Evolutionary conservation across 805 yeast genomes (phyloP).

Genomic region (Ogataea neopini): DNA sequence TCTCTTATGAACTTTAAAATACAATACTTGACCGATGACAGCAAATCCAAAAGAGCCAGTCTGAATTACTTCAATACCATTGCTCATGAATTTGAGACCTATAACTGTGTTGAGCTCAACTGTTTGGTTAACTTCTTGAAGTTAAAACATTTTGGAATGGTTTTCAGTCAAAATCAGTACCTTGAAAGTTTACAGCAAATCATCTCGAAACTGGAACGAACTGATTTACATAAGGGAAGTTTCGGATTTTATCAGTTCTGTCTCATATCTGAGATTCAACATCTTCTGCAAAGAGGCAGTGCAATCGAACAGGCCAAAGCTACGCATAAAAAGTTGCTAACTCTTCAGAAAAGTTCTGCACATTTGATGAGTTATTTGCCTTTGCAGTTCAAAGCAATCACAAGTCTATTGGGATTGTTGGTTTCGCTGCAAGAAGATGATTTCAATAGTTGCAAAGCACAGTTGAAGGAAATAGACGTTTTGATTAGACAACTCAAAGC

Average conservation of each 20-base stretch:
- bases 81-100: slow-evolving; percentile 22
- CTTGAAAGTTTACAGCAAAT: slow-evolving; percentile 18
- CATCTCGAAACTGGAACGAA: slow-evolving; percentile 10
- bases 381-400: slow-evolving; percentile 38
- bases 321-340: slow-evolving; percentile 23
- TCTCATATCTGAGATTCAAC: slow-evolving; percentile 33
- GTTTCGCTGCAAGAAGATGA: slow-evolving; percentile 34
- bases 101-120: slow-evolving; percentile 22
- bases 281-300: slow-evolving; percentile 35
- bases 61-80: slow-evolving; percentile 36
- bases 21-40: slow-evolving; percentile 30
- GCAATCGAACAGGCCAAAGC: slow-evolving; percentile 24
- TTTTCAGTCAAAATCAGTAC: slow-evolving; percentile 31
- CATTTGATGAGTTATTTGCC: slow-evolving; percentile 19
- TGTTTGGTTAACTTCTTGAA: slow-evolving; percentile 37
- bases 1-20: slow-evolving; percentile 40
- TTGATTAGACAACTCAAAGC: slow-evolving; percentile 31
- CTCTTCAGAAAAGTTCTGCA: slow-evolving; percentile 3
- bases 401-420: slow-evolving; percentile 29
- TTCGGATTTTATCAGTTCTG: slow-evolving; percentile 26
- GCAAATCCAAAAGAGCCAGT: slow-evolving; percentile 25
- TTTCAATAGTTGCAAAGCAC: slow-evolving; percentile 24
- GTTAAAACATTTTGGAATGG: slow-evolving; percentile 33
- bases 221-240: slow-evolving; percentile 11
- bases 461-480: slow-evolving; percentile 33